Percentiles rank a stretch among this genome's conserved stretches.
Evolutionary conservation across 2,329 filamentous ascomycete species (phyloP).

Genomic region (Emergomyces africanus): DNA sequence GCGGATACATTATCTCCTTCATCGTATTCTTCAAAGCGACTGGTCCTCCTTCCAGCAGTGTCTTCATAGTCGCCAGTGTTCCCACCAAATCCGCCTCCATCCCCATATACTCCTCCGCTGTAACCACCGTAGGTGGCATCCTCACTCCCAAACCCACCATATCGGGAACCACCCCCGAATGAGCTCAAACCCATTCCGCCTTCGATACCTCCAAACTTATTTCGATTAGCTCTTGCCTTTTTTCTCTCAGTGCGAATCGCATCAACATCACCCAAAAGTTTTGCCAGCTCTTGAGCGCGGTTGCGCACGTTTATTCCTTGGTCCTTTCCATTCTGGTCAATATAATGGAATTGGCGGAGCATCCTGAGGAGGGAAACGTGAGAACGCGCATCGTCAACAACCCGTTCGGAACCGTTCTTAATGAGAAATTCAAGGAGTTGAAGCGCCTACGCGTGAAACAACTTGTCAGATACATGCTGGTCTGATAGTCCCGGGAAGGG

Average conservation of each 20-base stretch:
- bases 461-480: background rate
- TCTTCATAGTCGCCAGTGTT: conserved; percentile 63
- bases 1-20: conserved; percentile 54
- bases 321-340: conserved; percentile 92
- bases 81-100: conserved; percentile 85
- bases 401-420: conserved; percentile 94
- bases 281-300: conserved; percentile 85
- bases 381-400: conserved; percentile 91
- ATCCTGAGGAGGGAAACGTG: conserved; percentile 95
- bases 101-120: conserved; percentile 74
- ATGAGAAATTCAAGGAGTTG: conserved; percentile 70
- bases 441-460: conserved; percentile 40
- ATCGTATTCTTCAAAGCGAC: conserved; percentile 92
- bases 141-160: conserved; percentile 87
- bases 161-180: conserved; percentile 49
- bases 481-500: background rate
- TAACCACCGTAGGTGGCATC: conserved; percentile 51
- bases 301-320: conserved; percentile 97
- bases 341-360: conserved; percentile 96
- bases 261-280: conserved; percentile 67
- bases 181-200: conserved; percentile 36
- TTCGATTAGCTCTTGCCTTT: conserved; percentile 79
- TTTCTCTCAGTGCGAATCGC: conserved; percentile 52
- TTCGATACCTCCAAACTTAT: conserved; percentile 92
- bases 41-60: conserved; percentile 44